phyloP scores from a whole-genome alignment of 345 rosid genomes.

The Toxicodendron radicans region DNA sequence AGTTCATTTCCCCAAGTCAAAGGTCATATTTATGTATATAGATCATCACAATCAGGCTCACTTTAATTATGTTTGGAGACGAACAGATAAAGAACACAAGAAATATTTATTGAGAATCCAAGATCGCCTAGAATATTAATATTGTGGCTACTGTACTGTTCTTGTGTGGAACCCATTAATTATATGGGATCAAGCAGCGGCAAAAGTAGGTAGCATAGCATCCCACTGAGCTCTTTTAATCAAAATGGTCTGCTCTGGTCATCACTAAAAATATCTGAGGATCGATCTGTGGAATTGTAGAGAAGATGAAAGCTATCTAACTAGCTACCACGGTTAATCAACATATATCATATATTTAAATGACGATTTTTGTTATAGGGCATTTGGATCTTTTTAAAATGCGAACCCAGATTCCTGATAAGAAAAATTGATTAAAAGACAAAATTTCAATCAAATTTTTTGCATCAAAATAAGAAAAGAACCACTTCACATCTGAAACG shows the following conservation, averaged over 20 bases:
- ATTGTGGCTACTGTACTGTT: too few relatives aligned
- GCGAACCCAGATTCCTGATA: too few relatives aligned
- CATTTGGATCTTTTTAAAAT: too few relatives aligned
- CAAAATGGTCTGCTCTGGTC: neutral
- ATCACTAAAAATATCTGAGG: slow-evolving; percentile 21
- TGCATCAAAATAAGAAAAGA: too few relatives aligned
- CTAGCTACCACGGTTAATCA: neutral
- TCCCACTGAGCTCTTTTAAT: neutral
- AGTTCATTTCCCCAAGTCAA: neutral
- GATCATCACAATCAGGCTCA: neutral
- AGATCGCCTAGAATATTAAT: neutral
- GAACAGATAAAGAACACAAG: too few relatives aligned
- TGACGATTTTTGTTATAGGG: too few relatives aligned
- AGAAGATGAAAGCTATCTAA: neutral
- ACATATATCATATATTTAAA: too few relatives aligned
- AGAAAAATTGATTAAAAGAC: too few relatives aligned
- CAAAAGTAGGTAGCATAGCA: neutral
- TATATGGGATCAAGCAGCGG: neutral
- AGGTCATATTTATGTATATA: neutral
- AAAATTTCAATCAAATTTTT: too few relatives aligned
- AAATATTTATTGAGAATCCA: neutral
- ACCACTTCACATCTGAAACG: too few relatives aligned
- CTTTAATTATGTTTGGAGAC: too few relatives aligned
- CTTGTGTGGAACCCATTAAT: slow-evolving; percentile 11
- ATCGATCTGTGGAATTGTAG: neutral